Percentiles rank a stretch among this genome's conserved stretches.
Evolutionary conservation across 495 filamentous ascomycete species (phyloP).

Genomic region (Neurospora sp.): DNA sequence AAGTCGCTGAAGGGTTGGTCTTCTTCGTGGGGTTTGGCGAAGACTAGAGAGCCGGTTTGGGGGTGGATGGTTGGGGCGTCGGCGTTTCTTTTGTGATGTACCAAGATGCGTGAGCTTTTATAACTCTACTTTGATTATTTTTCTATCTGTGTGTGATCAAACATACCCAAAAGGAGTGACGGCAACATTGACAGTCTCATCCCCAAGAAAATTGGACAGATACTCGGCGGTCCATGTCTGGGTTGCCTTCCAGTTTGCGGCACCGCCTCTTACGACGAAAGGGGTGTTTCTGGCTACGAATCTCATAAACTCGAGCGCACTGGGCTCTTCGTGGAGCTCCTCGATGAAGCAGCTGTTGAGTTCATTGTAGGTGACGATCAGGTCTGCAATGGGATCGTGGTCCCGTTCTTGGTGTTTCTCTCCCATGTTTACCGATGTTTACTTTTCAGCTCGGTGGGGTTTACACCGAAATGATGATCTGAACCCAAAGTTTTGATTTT

Average conservation of each 20-base stretch:
- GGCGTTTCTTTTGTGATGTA: conserved; percentile 38
- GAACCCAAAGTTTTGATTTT: neutral
- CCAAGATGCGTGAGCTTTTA: neutral
- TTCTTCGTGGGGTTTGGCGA: conserved; percentile 48
- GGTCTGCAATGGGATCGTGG: conserved; percentile 36
- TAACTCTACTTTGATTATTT: neutral
- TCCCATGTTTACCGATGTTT: neutral
- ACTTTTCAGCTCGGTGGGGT: neutral
- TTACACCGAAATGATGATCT: neutral
- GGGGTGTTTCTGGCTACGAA: conserved; percentile 58
- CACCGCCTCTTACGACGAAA: conserved; percentile 54
- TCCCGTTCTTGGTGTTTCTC: neutral
- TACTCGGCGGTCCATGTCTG: conserved; percentile 48
- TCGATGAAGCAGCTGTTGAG: conserved; percentile 49
- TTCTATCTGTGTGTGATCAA: too few relatives aligned
- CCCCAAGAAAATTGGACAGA: conserved; percentile 41
- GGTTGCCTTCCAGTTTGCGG: conserved; percentile 46
- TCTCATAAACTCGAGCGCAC: conserved; percentile 62
- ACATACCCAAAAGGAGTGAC: conserved; percentile 57
- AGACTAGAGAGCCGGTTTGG: conserved; percentile 30
- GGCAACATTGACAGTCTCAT: conserved; percentile 53
- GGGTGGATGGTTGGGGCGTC: conserved; percentile 41
- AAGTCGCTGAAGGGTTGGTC: conserved; percentile 38
- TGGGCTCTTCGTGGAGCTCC: conserved; percentile 50
- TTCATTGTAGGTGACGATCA: conserved; percentile 57